A percentile compares a stretch with the other conserved stretches of the same genome.
phyloP scores from a whole-genome alignment of 352 stramenopile species.

The Globisporangium rhizosaccharum region DNA sequence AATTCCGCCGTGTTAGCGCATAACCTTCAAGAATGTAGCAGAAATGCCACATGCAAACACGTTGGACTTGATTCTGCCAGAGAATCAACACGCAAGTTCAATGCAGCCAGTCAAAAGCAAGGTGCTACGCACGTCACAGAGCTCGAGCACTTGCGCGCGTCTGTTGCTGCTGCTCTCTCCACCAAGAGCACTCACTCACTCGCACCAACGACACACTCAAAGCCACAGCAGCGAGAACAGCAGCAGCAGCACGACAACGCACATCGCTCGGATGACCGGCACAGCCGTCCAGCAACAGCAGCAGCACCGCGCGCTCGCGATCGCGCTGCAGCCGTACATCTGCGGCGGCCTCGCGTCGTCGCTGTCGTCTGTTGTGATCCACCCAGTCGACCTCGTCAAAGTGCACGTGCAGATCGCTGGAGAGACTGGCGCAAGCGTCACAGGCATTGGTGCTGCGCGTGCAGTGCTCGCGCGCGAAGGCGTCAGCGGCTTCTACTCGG shows the following conservation, averaged over 20 bases:
- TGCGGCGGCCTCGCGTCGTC: slow-evolving; percentile 73
- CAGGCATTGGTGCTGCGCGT: slow-evolving; percentile 63
- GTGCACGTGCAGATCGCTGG: slow-evolving; percentile 86
- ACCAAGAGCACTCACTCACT: neutral
- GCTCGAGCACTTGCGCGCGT: too few species aligned
- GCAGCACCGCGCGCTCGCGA: slow-evolving; percentile 31
- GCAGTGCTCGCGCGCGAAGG: slow-evolving; percentile 80
- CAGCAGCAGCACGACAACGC: neutral
- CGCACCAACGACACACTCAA: neutral
- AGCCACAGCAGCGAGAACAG: neutral
- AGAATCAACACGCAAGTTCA: too few species aligned
- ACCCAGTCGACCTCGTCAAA: slow-evolving; percentile 90
- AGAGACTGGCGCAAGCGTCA: slow-evolving; percentile 71
- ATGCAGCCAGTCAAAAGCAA: too few species aligned
- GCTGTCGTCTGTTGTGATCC: slow-evolving; percentile 64
- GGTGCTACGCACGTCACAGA: too few species aligned
- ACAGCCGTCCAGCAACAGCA: neutral
- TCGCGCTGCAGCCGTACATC: slow-evolving; percentile 67
- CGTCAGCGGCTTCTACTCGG: slow-evolving; percentile 76
- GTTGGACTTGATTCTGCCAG: too few species aligned
- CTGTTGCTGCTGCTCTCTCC: too few species aligned
- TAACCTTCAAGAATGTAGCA: too few species aligned
- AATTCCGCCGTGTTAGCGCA: too few species aligned
- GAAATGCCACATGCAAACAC: too few species aligned
- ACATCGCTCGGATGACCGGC: too few species aligned